A percentile compares a stretch with the other conserved stretches of the same genome.
Evolutionary conservation across 2,329 filamentous ascomycete genomes (phyloP).

Genomic region (Ophiostoma tasmaniense): DNA sequence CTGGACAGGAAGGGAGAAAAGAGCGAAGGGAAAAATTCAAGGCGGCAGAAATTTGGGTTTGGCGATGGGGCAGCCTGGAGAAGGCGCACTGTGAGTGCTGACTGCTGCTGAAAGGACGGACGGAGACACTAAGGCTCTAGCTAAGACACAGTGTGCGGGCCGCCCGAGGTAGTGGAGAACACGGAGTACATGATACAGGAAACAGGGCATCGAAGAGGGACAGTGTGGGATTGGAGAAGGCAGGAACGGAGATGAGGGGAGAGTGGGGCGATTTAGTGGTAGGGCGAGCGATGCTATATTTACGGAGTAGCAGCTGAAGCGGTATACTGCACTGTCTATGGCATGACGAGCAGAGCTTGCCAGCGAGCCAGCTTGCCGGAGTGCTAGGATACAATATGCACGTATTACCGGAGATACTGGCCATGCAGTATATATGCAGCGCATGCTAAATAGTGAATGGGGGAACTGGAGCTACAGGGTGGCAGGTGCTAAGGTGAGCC

Average conservation of each 20-base stretch:
- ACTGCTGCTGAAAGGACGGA: not conserved
- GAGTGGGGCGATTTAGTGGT: not conserved
- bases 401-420: not conserved
- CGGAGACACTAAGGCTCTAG: not conserved
- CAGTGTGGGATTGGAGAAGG: not conserved
- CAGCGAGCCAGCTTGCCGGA: not conserved
- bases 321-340: not conserved
- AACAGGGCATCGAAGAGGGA: not conserved
- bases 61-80: constrained; percentile 1
- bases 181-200: constrained; percentile 4
- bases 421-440: not conserved
- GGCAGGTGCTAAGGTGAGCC: not conserved
- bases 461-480: not conserved
- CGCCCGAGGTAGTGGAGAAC: not conserved
- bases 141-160: constrained; percentile 6
- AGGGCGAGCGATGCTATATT: not conserved
- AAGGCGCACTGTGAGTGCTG: not conserved
- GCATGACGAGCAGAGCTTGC: not conserved
- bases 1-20: not conserved
- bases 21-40: constrained; percentile 6
- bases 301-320: not conserved
- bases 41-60: constrained; percentile 11
- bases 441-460: not conserved
- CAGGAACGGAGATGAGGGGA: not conserved
- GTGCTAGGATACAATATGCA: not conserved